Percentiles rank a stretch among this genome's conserved stretches.
phyloP scores from a whole-genome alignment of 2,329 filamentous ascomycete species.

The Mycosphaerella sp. region DNA sequence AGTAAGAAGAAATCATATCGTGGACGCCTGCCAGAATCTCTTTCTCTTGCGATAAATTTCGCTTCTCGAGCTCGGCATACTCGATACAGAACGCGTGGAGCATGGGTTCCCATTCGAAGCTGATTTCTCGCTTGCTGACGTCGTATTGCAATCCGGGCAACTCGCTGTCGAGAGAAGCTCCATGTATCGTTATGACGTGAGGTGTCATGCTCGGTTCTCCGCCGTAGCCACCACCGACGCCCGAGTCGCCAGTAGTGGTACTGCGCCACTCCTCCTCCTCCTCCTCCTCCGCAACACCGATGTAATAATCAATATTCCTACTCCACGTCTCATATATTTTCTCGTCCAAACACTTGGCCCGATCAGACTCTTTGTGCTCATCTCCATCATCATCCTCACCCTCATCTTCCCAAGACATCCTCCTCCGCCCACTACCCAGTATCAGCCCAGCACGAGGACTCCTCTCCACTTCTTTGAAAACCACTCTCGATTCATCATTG shows the following conservation, averaged over 20 bases:
- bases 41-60: background rate
- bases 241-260: no score
- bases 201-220: background rate
- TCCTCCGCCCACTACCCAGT: background rate
- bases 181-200: background rate
- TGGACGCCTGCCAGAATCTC: background rate
- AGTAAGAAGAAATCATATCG: background rate
- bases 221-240: no score
- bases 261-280: background rate
- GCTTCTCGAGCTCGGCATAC: background rate
- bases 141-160: background rate
- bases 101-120: slow-evolving; percentile 1
- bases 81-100: background rate
- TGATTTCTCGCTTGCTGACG: background rate
- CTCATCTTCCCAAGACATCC: background rate
- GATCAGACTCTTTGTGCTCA: no score
- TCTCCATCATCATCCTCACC: background rate
- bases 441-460: background rate
- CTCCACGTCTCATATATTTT: background rate
- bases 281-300: background rate
- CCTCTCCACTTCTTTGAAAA: background rate
- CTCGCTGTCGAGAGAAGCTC: background rate
- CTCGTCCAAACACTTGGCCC: no score
- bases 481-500: background rate
- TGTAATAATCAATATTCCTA: background rate